These are phyloP conservation scores for Solanum sitiens DNA, from an alignment of 257 asterid species.

Conservation along the genomic window DNA sequence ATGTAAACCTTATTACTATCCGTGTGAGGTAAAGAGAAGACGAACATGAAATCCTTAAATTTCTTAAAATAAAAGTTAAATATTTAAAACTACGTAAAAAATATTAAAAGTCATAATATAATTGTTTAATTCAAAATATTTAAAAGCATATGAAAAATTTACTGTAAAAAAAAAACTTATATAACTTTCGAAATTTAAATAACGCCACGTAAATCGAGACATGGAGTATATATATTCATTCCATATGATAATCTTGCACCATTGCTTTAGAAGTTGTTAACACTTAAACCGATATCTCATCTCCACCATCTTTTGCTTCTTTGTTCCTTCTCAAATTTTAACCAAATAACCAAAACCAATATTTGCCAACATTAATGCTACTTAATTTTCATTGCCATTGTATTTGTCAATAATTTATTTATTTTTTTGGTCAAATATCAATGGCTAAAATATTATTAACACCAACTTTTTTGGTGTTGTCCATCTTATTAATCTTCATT, in stretches of 20 bases:
- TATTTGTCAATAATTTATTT: not conserved
- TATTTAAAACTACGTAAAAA: not conserved
- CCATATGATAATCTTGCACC: not conserved
- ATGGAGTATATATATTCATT: not conserved
- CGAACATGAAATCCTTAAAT: not conserved
- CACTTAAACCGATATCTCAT: not conserved
- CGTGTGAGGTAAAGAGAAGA: too few relatives aligned
- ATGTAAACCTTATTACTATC: too few relatives aligned
- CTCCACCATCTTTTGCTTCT: not conserved
- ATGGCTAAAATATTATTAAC: not conserved
- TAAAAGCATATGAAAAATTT: not conserved
- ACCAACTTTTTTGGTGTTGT: not conserved
- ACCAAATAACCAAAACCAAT: not conserved
- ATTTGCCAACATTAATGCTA: not conserved
- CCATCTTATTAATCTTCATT: not conserved
- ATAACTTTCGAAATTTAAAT: accelerated
- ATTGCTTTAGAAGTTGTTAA: not conserved
- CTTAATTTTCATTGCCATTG: not conserved
- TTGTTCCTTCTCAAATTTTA: not conserved
- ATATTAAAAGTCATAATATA: not conserved
- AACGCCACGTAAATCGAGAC: accelerated
- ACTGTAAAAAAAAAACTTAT: not conserved
- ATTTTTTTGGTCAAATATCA: not conserved
- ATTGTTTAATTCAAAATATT: not conserved
- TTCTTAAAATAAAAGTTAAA: not conserved